phyloP scores from a whole-genome alignment of 352 stramenopile genomes.

The Phytophthora meadii region DNA sequence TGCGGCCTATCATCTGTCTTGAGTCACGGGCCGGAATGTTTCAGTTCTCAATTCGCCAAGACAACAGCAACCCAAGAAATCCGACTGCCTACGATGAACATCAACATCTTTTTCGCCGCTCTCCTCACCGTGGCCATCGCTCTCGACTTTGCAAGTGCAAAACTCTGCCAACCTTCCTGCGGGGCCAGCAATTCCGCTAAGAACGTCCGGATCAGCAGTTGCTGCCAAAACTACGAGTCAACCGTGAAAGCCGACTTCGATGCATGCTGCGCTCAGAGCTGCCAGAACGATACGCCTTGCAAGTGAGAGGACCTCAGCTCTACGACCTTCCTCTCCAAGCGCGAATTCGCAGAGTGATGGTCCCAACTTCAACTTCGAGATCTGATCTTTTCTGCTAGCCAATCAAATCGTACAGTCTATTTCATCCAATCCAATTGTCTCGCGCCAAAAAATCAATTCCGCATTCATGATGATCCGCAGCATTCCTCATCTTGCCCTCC shows the following conservation, averaged over 20 bases:
- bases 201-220: conserved; percentile 1
- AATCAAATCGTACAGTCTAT: conserved; percentile 12
- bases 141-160: neutral
- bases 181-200: neutral
- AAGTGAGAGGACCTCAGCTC: conserved; percentile 1
- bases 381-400: conserved; percentile 3
- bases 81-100: neutral
- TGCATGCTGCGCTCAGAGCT: conserved; percentile 4
- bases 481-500: conserved; percentile 8
- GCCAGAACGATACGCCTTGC: neutral
- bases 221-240: neutral
- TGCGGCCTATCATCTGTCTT: no score
- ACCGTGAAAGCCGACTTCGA: conserved; percentile 1
- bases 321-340: neutral
- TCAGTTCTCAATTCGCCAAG: neutral
- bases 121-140: neutral
- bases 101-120: neutral
- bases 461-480: neutral
- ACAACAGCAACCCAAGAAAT: neutral
- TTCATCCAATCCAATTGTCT: conserved; percentile 28
- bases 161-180: conserved; percentile 2
- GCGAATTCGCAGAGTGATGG: neutral
- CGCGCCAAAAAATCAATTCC: conserved; percentile 17
- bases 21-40: neutral
- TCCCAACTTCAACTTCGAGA: conserved; percentile 2